A percentile compares a stretch with the other conserved stretches of the same genome.
Evolutionary conservation across 352 stramenopile species (phyloP).

Genomic region (Phytophthora quininea): DNA sequence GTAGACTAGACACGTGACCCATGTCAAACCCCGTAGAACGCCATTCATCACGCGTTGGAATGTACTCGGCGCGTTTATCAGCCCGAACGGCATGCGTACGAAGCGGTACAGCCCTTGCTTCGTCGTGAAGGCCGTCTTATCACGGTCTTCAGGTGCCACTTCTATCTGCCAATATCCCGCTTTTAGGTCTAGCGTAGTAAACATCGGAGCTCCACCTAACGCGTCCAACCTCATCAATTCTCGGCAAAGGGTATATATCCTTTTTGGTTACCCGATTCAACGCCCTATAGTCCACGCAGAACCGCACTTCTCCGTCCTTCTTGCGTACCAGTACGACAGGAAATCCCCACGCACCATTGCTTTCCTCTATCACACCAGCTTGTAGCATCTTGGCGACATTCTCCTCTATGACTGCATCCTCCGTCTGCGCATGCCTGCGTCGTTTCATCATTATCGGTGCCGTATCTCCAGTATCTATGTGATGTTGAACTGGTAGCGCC

Average conservation of each 20-base stretch:
- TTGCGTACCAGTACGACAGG: constrained; percentile 26
- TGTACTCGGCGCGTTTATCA: too few relatives aligned
- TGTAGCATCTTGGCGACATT: constrained; percentile 21
- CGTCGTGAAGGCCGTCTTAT: too few relatives aligned
- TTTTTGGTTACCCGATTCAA: constrained; percentile 24
- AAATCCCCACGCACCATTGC: constrained; percentile 19
- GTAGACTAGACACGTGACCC: too few relatives aligned
- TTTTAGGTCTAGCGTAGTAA: too few relatives aligned
- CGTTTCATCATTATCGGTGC: constrained; percentile 17
- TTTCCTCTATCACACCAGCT: constrained; percentile 20
- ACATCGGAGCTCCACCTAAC: too few relatives aligned
- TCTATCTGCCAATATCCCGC: too few relatives aligned
- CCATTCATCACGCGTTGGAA: too few relatives aligned
- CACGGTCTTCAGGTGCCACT: too few relatives aligned
- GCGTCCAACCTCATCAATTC: too few relatives aligned
- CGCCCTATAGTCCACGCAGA: constrained; percentile 26
- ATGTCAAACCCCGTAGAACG: too few relatives aligned
- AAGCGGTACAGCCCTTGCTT: too few relatives aligned
- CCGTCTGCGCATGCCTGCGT: background rate
- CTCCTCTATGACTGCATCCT: constrained; percentile 13
- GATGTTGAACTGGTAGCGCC: constrained; percentile 8
- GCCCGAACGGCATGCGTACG: too few relatives aligned
- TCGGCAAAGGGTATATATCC: constrained; percentile 31
- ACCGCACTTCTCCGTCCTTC: constrained; percentile 26
- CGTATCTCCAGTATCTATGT: constrained; percentile 19